Base-by-base conservation (phyloP, 2,329 filamentous ascomycete genomes). In the Parafenestella ontariensis region DNA sequence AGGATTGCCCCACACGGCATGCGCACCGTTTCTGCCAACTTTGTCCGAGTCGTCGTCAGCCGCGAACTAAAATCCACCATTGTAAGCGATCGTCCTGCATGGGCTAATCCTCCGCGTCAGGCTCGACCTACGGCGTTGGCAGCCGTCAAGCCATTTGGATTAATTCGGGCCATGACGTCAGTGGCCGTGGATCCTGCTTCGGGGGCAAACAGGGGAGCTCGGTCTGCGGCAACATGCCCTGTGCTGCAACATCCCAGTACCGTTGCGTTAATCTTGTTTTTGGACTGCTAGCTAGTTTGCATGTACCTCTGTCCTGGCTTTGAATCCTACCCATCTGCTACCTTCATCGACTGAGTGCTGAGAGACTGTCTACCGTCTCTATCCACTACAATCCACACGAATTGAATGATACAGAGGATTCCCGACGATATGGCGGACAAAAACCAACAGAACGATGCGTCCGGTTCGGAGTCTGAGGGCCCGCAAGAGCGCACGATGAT, bases 401-500 rank as follows among this genome's bases (percentile, higher is more conserved):
- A 52, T 60, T 64, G 56, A 54, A 64, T 62, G 59, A 62, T 62
- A 43, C 54, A 56, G 46, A 58, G 49, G 39, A 40, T 60, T 34
- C 56, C 61, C 26, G 41, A 57, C 59, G 52, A 51, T 64, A 75
- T 76, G 72, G 62, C 73, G 42, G 69, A 73, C 52, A 63, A 64
- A 45, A 49, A 62, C 26, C 56, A 62, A 39, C 29, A 31, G 13
- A 55, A 65, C 39, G 55, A 61, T 34, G 59, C 43, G 40, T 72
- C 66, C 45, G 72, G 76, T 51, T 70, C 68, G 20, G 69, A 74
- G 60, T n/a, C n/a, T n/a, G n/a, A n/a, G n/a, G n/a, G n/a, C n/a
- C 68, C 68, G 37, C 68, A 74, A 31, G 70, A 71, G 68, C 77
- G 79, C 57, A 81, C 79, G 15, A 73, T 73, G 33, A 71, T 75